phyloP scores from a whole-genome alignment of 2,329 filamentous ascomycete genomes.

The Diaporthe ampelina region DNA sequence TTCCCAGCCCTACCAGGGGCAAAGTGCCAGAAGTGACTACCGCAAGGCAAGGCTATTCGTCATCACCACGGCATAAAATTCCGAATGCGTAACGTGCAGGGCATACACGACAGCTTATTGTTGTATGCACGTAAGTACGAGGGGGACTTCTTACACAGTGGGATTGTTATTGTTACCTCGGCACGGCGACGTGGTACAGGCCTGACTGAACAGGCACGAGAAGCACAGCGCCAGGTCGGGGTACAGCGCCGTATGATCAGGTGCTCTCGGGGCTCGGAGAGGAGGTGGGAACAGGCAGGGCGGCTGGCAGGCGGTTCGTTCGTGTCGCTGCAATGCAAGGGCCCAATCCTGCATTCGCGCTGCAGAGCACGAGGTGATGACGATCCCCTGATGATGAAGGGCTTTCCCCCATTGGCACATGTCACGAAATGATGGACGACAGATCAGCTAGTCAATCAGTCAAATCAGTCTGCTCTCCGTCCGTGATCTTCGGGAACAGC shows the following conservation, averaged over 20 bases:
- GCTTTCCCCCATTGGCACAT: background rate
- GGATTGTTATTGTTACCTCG: slow-evolving; percentile 18
- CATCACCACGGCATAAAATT: slow-evolving; percentile 19
- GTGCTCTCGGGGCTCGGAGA: slow-evolving; percentile 1
- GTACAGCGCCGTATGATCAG: slow-evolving; percentile 5
- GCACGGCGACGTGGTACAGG: background rate
- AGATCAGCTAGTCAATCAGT: background rate
- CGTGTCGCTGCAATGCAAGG: slow-evolving; percentile 18
- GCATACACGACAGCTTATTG: background rate
- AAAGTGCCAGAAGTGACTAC: background rate
- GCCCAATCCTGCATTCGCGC: slow-evolving; percentile 3
- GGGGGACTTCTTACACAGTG: background rate
- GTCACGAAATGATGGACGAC: slow-evolving; percentile 7
- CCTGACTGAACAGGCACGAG: background rate
- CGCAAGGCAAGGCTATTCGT: background rate
- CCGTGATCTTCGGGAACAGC: background rate
- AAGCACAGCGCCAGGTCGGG: background rate
- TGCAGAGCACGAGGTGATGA: slow-evolving; percentile 14
- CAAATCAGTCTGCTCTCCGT: background rate
- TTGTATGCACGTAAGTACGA: background rate
- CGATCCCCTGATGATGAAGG: background rate
- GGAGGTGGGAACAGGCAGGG: background rate
- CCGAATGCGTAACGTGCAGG: background rate
- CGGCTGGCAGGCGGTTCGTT: background rate
- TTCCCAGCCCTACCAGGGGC: slow-evolving; percentile 22